Conservation (phyloP, 805 yeast genomes). For the Metschnikowia hibisci region DNA sequence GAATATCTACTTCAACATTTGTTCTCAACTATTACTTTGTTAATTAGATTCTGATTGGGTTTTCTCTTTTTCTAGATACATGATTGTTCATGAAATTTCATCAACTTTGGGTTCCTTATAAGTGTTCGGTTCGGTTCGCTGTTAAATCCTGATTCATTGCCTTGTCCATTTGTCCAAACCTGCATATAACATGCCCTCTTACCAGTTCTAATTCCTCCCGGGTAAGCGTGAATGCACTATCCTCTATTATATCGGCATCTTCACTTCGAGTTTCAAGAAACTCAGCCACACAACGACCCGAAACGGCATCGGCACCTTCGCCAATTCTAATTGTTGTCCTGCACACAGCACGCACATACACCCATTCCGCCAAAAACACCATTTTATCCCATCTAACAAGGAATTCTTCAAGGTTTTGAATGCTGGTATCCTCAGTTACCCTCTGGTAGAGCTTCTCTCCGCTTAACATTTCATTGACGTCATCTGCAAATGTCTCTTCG, state of each 20-base stretch:
- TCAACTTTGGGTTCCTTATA: no score
- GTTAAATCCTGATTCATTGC: neutral
- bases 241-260: slow-evolving; percentile 14
- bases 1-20: no score
- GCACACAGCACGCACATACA: slow-evolving; percentile 4
- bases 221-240: slow-evolving; percentile 8
- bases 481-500: neutral
- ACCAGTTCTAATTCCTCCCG: neutral
- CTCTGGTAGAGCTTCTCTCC: slow-evolving; percentile 6
- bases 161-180: slow-evolving; percentile 3
- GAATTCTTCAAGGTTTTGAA: slow-evolving; percentile 16
- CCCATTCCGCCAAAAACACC: slow-evolving; percentile 21
- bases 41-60: no score
- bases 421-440: slow-evolving; percentile 9
- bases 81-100: no score
- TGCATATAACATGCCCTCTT: neutral
- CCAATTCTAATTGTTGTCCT: neutral
- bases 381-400: slow-evolving; percentile 24
- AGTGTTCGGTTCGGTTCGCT: no score
- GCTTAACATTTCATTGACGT: slow-evolving; percentile 3
- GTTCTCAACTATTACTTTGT: no score
- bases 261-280: slow-evolving; percentile 8
- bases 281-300: slow-evolving; percentile 2
- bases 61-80: no score
- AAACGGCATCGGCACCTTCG: no score